phyloP scores from a whole-genome alignment of 1,139 yeast genomes.

The Debaryomyces udenii region DNA sequence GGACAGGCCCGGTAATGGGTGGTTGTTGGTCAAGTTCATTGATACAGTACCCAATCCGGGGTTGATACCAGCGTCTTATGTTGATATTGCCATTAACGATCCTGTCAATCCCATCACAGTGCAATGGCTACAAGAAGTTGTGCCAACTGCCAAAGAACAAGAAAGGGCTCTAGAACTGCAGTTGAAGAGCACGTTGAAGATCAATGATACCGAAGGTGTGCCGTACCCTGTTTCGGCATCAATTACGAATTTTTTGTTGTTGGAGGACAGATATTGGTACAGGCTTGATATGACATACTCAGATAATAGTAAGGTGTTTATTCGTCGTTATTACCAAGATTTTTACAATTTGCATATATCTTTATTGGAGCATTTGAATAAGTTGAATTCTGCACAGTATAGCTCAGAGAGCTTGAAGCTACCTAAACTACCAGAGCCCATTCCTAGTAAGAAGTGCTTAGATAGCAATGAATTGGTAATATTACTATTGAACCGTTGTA shows the following conservation, averaged over 20 bases:
- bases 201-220: constrained; percentile 24
- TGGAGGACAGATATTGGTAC: constrained; percentile 45
- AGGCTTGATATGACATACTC: constrained; percentile 41
- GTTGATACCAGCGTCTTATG: constrained; percentile 45
- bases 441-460: constrained; percentile 24
- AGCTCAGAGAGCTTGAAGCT: constrained; percentile 20
- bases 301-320: constrained; percentile 31
- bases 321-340: constrained; percentile 47
- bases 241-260: constrained; percentile 39
- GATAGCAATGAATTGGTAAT: constrained; percentile 7
- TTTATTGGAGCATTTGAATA: constrained; percentile 19
- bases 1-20: constrained; percentile 44
- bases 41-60: constrained; percentile 42
- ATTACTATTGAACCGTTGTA: constrained; percentile 28
- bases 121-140: constrained; percentile 31
- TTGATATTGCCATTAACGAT: constrained; percentile 51
- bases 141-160: constrained; percentile 12
- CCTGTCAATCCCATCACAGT: constrained; percentile 38
- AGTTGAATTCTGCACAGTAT: neutral
- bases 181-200: constrained; percentile 14
- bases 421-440: constrained; percentile 50
- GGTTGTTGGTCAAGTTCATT: constrained; percentile 47
- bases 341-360: constrained; percentile 43
- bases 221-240: constrained; percentile 36
- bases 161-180: constrained; percentile 19